Evolutionary conservation across 31 red algal genomes (phyloP).

Genomic region (Odonthalia washingtoniensis): DNA sequence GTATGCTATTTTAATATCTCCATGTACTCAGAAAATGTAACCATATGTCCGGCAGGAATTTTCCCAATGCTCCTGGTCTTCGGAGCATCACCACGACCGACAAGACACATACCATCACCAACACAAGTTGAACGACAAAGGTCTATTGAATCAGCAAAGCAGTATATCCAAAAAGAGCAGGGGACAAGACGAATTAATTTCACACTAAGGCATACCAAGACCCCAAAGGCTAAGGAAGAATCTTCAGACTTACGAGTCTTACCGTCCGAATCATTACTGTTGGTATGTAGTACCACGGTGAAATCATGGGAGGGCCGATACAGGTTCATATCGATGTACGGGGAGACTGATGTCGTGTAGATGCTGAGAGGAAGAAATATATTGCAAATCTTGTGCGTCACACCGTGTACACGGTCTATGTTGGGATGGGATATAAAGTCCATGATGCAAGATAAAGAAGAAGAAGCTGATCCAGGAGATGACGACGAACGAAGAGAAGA

Average conservation of each 20-base stretch:
- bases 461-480: not conserved
- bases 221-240: not conserved
- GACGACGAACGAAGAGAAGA: not conserved
- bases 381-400: not conserved
- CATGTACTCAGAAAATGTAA: not conserved
- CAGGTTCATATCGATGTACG: not conserved
- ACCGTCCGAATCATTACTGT: not conserved
- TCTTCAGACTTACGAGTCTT: not conserved
- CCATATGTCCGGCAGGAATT: not conserved
- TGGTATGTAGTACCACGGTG: not conserved
- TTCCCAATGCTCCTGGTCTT: slow-evolving; percentile 14
- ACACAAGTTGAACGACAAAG: slow-evolving; percentile 1
- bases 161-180: slow-evolving; percentile 21
- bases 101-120: not conserved
- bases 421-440: not conserved
- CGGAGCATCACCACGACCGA: not conserved
- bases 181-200: not conserved
- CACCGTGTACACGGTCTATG: not conserved
- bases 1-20: too few species aligned
- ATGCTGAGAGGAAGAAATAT: not conserved
- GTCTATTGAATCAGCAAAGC: not conserved
- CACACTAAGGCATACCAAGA: not conserved
- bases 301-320: not conserved
- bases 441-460: not conserved
- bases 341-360: slow-evolving; percentile 12